phyloP scores from a whole-genome alignment of 768 basidiomycete genomes.

The Auricularia sp. region DNA sequence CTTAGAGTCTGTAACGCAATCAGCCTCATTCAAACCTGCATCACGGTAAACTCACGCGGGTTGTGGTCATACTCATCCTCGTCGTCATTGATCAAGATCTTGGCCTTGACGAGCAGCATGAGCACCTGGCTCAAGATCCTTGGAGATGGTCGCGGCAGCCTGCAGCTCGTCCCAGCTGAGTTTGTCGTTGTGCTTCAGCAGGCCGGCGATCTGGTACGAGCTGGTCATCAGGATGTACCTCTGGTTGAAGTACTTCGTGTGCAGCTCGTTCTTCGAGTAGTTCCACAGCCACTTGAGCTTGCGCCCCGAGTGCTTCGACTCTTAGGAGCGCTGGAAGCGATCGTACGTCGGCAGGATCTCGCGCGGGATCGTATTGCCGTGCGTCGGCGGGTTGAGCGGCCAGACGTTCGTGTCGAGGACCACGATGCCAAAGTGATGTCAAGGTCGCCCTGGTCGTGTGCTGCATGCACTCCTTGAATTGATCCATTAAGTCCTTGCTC shows the following conservation, averaged over 20 bases:
- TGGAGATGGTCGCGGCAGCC: slow-evolving; percentile 68
- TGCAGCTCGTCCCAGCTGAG: slow-evolving; percentile 72
- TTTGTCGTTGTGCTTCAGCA: slow-evolving; percentile 84
- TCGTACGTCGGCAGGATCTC: slow-evolving; percentile 85
- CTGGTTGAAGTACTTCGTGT: slow-evolving; percentile 85
- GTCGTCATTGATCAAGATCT: slow-evolving; percentile 83
- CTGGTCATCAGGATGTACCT: slow-evolving; percentile 96
- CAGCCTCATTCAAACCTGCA: slow-evolving; percentile 3
- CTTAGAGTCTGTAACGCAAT: slow-evolving; percentile 17
- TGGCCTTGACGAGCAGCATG: slow-evolving; percentile 67
- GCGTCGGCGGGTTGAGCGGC: slow-evolving; percentile 76
- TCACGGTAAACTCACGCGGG: slow-evolving; percentile 38
- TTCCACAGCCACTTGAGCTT: slow-evolving; percentile 79
- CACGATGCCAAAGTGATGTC: slow-evolving; percentile 88
- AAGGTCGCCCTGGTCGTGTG: slow-evolving; percentile 63
- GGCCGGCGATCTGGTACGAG: slow-evolving; percentile 87
- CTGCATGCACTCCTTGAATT: slow-evolving; percentile 89
- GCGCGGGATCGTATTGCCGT: slow-evolving; percentile 80
- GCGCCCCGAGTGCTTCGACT: slow-evolving; percentile 85
- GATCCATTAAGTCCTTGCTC: slow-evolving; percentile 89
- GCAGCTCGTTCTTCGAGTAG: slow-evolving; percentile 91
- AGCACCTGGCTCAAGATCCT: slow-evolving; percentile 59
- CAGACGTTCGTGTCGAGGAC: slow-evolving; percentile 94
- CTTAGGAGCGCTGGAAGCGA: slow-evolving; percentile 87
- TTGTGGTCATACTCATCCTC: slow-evolving; percentile 87